Evolutionary conservation across 306 rosid genomes (phyloP).

Genomic region (Trifolium subterraneum): DNA sequence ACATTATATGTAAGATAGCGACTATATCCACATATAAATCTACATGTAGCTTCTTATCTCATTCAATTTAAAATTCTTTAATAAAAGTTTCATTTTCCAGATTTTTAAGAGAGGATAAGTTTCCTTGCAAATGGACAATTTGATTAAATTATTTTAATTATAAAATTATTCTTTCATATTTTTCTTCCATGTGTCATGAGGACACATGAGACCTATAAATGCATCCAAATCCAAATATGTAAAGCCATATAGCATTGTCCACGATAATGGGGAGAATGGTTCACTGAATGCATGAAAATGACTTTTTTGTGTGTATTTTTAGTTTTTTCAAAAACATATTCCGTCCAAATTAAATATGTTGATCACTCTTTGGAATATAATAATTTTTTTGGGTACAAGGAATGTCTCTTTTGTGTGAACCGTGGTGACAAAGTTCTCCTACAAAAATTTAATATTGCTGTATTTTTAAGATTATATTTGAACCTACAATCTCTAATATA

Average conservation of each 20-base stretch:
- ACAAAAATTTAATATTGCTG: too few relatives aligned
- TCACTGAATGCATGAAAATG: conserved; percentile 31
- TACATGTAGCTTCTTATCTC: too few relatives aligned
- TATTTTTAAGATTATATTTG: too few relatives aligned
- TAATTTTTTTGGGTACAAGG: too few relatives aligned
- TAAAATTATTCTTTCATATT: background rate
- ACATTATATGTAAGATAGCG: too few relatives aligned
- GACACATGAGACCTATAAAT: conserved; percentile 9
- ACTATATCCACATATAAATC: too few relatives aligned
- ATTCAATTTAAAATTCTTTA: too few relatives aligned
- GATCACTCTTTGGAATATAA: background rate
- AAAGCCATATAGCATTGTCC: conserved; percentile 3
- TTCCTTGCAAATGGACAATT: background rate
- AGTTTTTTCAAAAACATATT: background rate
- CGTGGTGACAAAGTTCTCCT: too few relatives aligned
- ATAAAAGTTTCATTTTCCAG: too few relatives aligned
- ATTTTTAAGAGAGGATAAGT: too few relatives aligned
- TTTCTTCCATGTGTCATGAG: conserved; percentile 6
- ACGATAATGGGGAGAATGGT: background rate
- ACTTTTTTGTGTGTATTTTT: background rate
- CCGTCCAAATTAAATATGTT: background rate
- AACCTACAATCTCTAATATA: too few relatives aligned
- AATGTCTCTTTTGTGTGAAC: too few relatives aligned
- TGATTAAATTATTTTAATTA: background rate
- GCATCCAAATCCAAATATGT: conserved; percentile 28